Evolutionary conservation across 306 rosid species (phyloP), one percentile per base, ranked within the genome.

Genomic region (Cyclanthera cordifolia): DNA sequence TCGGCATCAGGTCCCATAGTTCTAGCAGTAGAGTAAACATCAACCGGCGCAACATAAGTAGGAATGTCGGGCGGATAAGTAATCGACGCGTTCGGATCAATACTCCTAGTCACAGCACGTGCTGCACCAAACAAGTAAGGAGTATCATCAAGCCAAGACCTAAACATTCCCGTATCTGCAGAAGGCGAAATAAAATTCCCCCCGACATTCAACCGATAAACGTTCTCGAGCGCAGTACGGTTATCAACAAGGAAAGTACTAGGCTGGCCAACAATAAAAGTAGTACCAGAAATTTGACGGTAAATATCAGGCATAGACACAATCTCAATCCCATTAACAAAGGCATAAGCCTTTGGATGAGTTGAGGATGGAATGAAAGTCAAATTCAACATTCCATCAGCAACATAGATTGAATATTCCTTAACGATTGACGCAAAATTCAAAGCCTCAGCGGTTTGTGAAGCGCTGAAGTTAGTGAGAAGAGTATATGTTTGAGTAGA

Each of bases 241-340:
- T 86, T 93, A 43, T 79, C 95, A 70, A 82, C 72, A n/a, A 8
- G 6, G 60, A 69, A 75, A 20, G 81, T 0, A 74, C 53, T 1
- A 0, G 3, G 0, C 3, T 75, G 82, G 55, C 90, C 94, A 53
- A 86, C 96, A 51, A 86, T 46, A 85, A 71, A 1, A 3, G 80
- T 13, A 43, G 41, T 50, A 30, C 77, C 85, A 73, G 70, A 85
- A 1, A 76, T 24, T 5, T 81, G n/a, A 61, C 80, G 73, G 68
- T 90, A 93, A 72, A 90, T 74, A 63, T 90, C 99, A 8, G 95
- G 86, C 91, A 88, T 85, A 1, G 97, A 87, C 57, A 93, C 84
- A 72, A 93, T 64, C 86, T 93, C 99, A 67, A 93, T 86, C 79
- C 99, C 99, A 76, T 93, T 93, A 12, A 90, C 87, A 77, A 90